Base-by-base conservation (phyloP, 2,329 filamentous ascomycete genomes). In the Sclerotinia nivalis region DNA sequence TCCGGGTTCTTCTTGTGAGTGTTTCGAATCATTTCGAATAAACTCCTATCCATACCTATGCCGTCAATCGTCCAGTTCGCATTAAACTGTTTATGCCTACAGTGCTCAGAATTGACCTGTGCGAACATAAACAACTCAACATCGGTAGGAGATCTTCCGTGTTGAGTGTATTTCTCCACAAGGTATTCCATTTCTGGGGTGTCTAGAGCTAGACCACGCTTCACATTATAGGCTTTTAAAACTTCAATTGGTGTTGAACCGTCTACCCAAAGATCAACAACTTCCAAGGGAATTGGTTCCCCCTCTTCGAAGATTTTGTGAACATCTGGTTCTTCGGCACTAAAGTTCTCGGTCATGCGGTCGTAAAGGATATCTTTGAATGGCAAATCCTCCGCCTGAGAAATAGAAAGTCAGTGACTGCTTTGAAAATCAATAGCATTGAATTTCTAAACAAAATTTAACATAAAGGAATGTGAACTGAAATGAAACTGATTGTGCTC, bases 91-190 rank as follows among this genome's bases (percentile, higher is more conserved):
- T 97, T 97, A 71, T 84, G 82, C 65, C 81, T 77, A 72, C 79
- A 97, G 81, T 98, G 95, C 84, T 99, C 96, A 4, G 95, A 98
- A 84, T 98, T 98, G 79, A 99, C 95, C 82, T 99, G 96, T 22
- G 95, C 95, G 80, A 98, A 99, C 96, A 98, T 98, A 85, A 98
- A 98, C 31, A 98, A 86, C 82, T 99, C 96, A 58, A 98, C 92
- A 79, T 98, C 96, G 71, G 76, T 73, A 0, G 93, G 93, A 62
- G 87, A 83, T 50, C 89, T 83, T 72, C 88, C 87, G 25, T 89
- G 65, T 66, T 77, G 86, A 8, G 88, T 88, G 80, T 93, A 96
- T 55, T 90, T 90, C 74, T 93, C 89, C n/a, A 97, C 92, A 52
- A 99, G 85, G 78, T 99, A 98, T 71, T 97, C 90, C 80, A 98